Base-by-base conservation (phyloP, 148 eudicot genomes). In the Silene conica region DNA sequence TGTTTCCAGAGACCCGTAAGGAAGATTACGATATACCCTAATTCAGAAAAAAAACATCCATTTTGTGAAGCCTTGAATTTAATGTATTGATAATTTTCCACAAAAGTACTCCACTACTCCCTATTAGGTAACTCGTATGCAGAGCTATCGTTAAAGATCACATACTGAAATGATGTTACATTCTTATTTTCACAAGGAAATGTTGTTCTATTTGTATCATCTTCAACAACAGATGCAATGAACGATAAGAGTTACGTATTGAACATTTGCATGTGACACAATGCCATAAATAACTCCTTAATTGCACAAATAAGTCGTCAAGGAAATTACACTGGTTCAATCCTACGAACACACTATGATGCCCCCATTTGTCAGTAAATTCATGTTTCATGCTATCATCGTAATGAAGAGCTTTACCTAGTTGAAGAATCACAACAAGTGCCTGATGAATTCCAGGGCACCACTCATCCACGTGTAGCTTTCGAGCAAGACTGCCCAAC, bases 381-480 rank as follows among this genome's bases (percentile, higher is more conserved):
- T 64, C 6, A 23, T 55, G 18, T 4, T 38, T 15, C 46, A 66
- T 46, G 38, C 48, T 21, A 50, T n/a, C n/a, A 63, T n/a, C 1
- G 63, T 19, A 43, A 61, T 1, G 0, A 59, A 52, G 11, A 26
- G 58, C 22, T 54, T 50, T 82, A 95, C 98, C 97, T 87, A 95
- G 72, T 41, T 75, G 88, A 61, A 73, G 31, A 69, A 82, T 68
- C 67, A 92, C 85, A 23, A 74, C 43, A 25, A 90, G 84, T 25
- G 83, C 87, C 77, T 89, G 88, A 73, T 83, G 80, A 56, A 85
- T 80, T 80, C 81, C 81, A 22, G 93, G 97, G 83, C 75, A 78
- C 97, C 96, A 92, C 72, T 95, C 97, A 74, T 95, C 96, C 80
- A 89, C 89, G 56, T 95, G 99, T 65, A 95, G 77, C 80, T 89